These are phyloP conservation scores for Zoysia matrella DNA, from an alignment of 202 grass and related monocot species.

Conservation along the genomic window DNA sequence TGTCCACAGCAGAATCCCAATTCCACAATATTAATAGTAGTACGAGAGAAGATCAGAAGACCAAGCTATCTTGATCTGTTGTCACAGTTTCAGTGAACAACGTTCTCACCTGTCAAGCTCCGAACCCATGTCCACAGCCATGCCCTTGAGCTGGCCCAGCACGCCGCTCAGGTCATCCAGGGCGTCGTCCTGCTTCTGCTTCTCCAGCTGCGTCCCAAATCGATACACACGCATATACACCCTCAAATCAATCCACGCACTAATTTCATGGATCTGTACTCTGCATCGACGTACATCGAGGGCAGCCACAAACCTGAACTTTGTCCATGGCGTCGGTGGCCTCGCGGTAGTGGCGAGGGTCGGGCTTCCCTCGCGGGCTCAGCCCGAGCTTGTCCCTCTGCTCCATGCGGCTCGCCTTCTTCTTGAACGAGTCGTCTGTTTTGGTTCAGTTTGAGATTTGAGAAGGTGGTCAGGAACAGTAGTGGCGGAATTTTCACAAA, in stretches of 20 bases:
- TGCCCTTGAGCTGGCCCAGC: slow-evolving; percentile 85
- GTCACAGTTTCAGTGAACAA: not conserved
- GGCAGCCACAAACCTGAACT: slow-evolving; percentile 57
- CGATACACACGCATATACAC: not conserved
- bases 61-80: not conserved
- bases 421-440: slow-evolving; percentile 74
- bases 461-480: not conserved
- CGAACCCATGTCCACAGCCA: slow-evolving; percentile 91
- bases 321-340: slow-evolving; percentile 63
- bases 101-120: slow-evolving; percentile 80
- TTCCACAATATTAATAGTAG: not conserved
- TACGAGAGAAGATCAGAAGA: not conserved
- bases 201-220: slow-evolving; percentile 64
- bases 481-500: not conserved
- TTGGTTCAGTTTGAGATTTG: not conserved
- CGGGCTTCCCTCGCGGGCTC: slow-evolving; percentile 44
- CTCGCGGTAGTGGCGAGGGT: slow-evolving; percentile 50
- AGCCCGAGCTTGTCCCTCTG: slow-evolving; percentile 76
- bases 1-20: not conserved
- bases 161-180: slow-evolving; percentile 86
- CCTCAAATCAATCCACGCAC: not conserved
- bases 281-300: not conserved
- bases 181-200: slow-evolving; percentile 85
- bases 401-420: slow-evolving; percentile 56
- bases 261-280: not conserved